These are phyloP conservation scores for Quercus agrifolia DNA, from an alignment of 306 rosid genomes.

Conservation along the genomic window DNA sequence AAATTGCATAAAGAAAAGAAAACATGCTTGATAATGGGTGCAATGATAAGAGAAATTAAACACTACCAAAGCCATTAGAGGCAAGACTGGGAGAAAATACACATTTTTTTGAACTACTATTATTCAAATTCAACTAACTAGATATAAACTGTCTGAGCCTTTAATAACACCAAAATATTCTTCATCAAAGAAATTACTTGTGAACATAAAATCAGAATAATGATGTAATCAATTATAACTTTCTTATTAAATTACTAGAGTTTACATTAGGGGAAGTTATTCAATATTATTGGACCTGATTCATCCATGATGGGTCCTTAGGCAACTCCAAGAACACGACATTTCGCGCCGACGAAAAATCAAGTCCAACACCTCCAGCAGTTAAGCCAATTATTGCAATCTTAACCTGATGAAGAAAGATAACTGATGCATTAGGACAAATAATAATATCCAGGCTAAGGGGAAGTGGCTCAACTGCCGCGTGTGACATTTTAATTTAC, in stretches of 20 bases:
- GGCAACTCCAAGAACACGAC: constrained; percentile 97
- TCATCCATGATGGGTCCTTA: constrained; percentile 72
- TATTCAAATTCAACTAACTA: too few species aligned
- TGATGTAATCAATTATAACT: neutral
- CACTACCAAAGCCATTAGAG: too few species aligned
- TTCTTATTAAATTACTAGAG: neutral
- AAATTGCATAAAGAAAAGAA: too few species aligned
- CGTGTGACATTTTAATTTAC: neutral
- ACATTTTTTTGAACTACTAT: too few species aligned
- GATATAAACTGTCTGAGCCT: too few species aligned
- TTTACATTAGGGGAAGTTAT: constrained; percentile 2
- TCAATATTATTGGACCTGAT: constrained; percentile 59
- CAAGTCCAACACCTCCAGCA: constrained; percentile 96
- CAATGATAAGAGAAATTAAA: too few species aligned
- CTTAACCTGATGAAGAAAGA: constrained; percentile 57
- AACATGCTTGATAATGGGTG: too few species aligned
- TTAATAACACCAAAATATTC: neutral
- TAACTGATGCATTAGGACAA: constrained; percentile 19
- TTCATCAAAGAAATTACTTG: neutral
- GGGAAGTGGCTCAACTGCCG: neutral
- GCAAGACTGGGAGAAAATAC: too few species aligned
- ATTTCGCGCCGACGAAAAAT: constrained; percentile 85
- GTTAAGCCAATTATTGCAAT: constrained; percentile 85
- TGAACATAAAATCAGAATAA: neutral
- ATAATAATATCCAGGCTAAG: neutral